These are phyloP conservation scores for Moesziomyces antarcticus DNA, from an alignment of 1,284 basidiomycete species.

Conservation along the genomic window DNA sequence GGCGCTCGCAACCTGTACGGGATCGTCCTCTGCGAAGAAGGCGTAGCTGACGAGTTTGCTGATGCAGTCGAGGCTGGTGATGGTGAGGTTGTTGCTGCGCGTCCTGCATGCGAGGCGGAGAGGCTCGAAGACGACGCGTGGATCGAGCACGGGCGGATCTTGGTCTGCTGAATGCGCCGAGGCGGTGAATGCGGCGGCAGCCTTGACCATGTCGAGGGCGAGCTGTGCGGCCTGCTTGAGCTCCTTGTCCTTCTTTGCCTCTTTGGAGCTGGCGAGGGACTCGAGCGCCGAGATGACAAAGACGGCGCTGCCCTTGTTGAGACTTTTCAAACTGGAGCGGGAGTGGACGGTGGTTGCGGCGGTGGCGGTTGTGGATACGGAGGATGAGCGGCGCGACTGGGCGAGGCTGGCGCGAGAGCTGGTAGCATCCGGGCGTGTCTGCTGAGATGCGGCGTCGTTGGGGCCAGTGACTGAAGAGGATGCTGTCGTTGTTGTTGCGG, in stretches of 20 bases:
- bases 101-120: slow-evolving; percentile 63
- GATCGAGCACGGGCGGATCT: slow-evolving; percentile 57
- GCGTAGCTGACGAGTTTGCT: slow-evolving; percentile 66
- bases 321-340: slow-evolving; percentile 49
- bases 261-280: slow-evolving; percentile 56
- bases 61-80: slow-evolving; percentile 65
- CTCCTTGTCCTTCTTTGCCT: slow-evolving; percentile 62
- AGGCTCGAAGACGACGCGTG: slow-evolving; percentile 66
- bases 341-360: slow-evolving; percentile 49
- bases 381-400: slow-evolving; percentile 39
- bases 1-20: slow-evolving; percentile 14
- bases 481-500: slow-evolving; percentile 8
- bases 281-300: slow-evolving; percentile 66
- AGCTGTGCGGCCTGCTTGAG: slow-evolving; percentile 54
- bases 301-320: slow-evolving; percentile 61
- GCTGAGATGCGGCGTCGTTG: not conserved
- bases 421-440: slow-evolving; percentile 12
- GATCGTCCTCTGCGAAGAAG: slow-evolving; percentile 66
- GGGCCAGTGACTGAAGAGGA: not conserved
- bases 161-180: slow-evolving; percentile 18
- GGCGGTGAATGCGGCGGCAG: slow-evolving; percentile 35
- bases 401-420: slow-evolving; percentile 37
- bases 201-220: slow-evolving; percentile 65
- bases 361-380: slow-evolving; percentile 44
- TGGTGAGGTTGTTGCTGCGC: slow-evolving; percentile 58